These are phyloP conservation scores for Citrullus mucosospermus DNA, from an alignment of 306 rosid species.

Conservation along the genomic window DNA sequence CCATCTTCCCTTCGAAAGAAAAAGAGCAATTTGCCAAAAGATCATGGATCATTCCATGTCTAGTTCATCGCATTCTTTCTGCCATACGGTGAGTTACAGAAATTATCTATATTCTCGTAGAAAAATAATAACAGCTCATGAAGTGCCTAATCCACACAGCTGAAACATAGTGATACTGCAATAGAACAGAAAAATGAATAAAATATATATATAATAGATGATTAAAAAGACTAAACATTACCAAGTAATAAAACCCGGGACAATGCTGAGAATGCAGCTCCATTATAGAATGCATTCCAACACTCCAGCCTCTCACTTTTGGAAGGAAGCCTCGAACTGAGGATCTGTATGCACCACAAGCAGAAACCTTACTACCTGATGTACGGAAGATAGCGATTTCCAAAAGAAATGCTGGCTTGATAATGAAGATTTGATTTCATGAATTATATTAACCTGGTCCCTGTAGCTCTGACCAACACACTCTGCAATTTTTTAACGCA, in stretches of 20 bases:
- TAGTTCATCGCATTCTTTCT: neutral
- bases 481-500: slow-evolving; percentile 29
- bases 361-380: neutral
- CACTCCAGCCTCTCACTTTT: slow-evolving; percentile 40
- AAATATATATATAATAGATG: neutral
- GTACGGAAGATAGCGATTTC: neutral
- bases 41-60: neutral
- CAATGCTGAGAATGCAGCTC: slow-evolving; percentile 57
- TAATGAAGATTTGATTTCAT: neutral
- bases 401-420: slow-evolving; percentile 1
- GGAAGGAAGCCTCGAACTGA: slow-evolving; percentile 31
- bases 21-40: neutral
- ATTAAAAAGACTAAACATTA: slow-evolving; percentile 15
- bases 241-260: slow-evolving; percentile 68
- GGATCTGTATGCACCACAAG: slow-evolving; percentile 27
- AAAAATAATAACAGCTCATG: neutral
- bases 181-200: neutral
- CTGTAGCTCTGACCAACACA: slow-evolving; percentile 40
- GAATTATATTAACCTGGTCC: slow-evolving; percentile 48
- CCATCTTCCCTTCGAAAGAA: neutral
- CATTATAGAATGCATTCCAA: slow-evolving; percentile 57
- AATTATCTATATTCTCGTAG: neutral
- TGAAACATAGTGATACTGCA: neutral
- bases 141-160: neutral
- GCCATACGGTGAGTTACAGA: neutral